Conservation (phyloP, 1,284 basidiomycete genomes). For the Fomitiporia mediterranea region DNA sequence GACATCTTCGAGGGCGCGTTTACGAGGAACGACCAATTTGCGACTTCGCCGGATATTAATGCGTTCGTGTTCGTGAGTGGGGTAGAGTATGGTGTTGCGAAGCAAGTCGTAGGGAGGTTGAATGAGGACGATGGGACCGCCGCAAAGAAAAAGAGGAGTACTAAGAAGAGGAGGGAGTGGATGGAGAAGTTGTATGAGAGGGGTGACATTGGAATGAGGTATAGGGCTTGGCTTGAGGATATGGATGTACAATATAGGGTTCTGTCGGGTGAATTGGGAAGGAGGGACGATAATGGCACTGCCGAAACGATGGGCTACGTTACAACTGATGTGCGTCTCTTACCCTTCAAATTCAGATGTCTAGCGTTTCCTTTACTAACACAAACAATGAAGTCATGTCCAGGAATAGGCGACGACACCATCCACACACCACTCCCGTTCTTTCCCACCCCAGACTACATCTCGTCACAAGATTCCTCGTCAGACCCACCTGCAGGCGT, state of each 20-base stretch:
- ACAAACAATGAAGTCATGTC: slow-evolving; percentile 27
- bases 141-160: too few species aligned
- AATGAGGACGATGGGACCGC: slow-evolving; percentile 40
- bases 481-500: too few species aligned
- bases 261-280: not conserved
- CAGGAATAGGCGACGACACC: slow-evolving; percentile 67
- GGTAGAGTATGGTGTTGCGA: slow-evolving; percentile 45
- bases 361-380: slow-evolving; percentile 1
- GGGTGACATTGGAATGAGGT: slow-evolving; percentile 49
- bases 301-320: slow-evolving; percentile 49
- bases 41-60: slow-evolving; percentile 61
- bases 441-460: slow-evolving; percentile 50
- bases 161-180: slow-evolving; percentile 22
- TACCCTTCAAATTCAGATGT: slow-evolving; percentile 8
- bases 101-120: slow-evolving; percentile 47
- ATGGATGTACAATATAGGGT: slow-evolving; percentile 35
- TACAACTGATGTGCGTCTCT: slow-evolving; percentile 54
- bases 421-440: slow-evolving; percentile 54
- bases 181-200: slow-evolving; percentile 41
- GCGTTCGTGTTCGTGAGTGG: slow-evolving; percentile 55
- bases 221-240: slow-evolving; percentile 48
- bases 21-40: slow-evolving; percentile 76
- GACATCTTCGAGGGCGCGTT: slow-evolving; percentile 68
- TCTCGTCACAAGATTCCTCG: slow-evolving; percentile 50
- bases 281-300: not conserved